Base-by-base conservation (phyloP, 768 basidiomycete genomes). In the Pulveroboletus sp. region DNA sequence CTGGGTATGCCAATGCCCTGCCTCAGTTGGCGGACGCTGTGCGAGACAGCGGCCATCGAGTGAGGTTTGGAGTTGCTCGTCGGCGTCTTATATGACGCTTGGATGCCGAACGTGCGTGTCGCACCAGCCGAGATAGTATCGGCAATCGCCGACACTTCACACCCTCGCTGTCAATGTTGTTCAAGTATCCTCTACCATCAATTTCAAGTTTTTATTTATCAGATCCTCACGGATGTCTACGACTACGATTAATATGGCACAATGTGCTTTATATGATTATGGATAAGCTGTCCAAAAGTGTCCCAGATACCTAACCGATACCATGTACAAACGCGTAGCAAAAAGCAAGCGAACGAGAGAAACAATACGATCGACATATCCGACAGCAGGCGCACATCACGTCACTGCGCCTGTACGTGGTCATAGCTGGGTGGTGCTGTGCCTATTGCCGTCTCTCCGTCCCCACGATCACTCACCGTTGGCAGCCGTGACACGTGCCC, bases 391-490 rank as follows among this genome's bases (percentile, higher is more conserved):
- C 21, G 2, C 35, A 21, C 14, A 8, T 35, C 10, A 21, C 10
- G 21, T 57, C 39, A 49, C 17, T 52, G 50, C 1, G 47, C 57
- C 26, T 33, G 61, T 21, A 13, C 58, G 8, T 51, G 52, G 39
- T 62, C 57, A 50, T 63, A 63, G 33, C 61, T 63, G 14, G 61
- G 61, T 4, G 61, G 61, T 14, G 61, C 61, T 36, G 52, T 54
- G 2, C 50, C 64, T 56, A 47, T 62, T 57, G 57, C 65, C 55
- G 39, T 64, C 62, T 54, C 62, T 56, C 46, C 62, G 62, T 62
- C 63, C 56, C 41, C 71, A 66, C 60, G 57, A 53, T 45, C 69
- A 69, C 56, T 82, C 51, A 37, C 35, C 44, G 37, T 81, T 36
- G 79, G 73, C 35, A 76, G 56, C 81, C 57, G 47, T 8, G 26